Evolutionary conservation across 1,139 yeast species (phyloP), one percentile per base, ranked within the genome.

Genomic region (Yamadazyma trypodendri): DNA sequence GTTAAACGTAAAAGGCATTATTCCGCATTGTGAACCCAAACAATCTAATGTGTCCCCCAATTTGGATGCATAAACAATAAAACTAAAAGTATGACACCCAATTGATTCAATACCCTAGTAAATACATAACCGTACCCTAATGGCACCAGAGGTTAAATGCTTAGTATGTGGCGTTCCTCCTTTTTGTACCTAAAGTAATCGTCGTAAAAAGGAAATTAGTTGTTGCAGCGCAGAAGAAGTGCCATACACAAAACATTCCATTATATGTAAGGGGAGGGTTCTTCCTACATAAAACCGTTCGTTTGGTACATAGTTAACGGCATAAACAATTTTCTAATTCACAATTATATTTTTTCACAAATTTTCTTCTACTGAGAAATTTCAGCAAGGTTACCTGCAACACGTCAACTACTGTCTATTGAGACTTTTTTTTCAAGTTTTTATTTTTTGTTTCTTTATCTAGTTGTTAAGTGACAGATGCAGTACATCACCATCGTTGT

Each of bases 401-500:
- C 7, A 7, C 9, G n/a, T n/a, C n/a, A n/a, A n/a, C n/a, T n/a
- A n/a, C n/a, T n/a, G n/a, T n/a, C n/a, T n/a, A n/a, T 9, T 25
- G 28, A 25, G 28, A 13, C 17, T 25, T 13, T 25, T 25, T 6
- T n/a, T n/a, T 4, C 14, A 4, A 12, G 12, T 25, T 13, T 25
- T 25, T 25, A 6, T 9, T 25, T 8, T 25, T 13, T 25, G 12
- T 12, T 25, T 25, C 14, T 25, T 25, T 14, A 6, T 5, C 22
- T 20, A 6, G 6, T 23, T 12, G 5, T 11, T n/a, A 18, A 6
- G n/a, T 5, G 6, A 23, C 25, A 23, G 25, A 23, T 23, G 25
- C 10, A 23, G n/a, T n/a, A n/a, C 25, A 27, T 27, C 20, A 15
- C 7, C 13, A 7, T 41, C 7, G 18, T 12, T 10, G 31, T 41